phyloP scores from a whole-genome alignment of 345 rosid species.

The Ceriops zippeliana region DNA sequence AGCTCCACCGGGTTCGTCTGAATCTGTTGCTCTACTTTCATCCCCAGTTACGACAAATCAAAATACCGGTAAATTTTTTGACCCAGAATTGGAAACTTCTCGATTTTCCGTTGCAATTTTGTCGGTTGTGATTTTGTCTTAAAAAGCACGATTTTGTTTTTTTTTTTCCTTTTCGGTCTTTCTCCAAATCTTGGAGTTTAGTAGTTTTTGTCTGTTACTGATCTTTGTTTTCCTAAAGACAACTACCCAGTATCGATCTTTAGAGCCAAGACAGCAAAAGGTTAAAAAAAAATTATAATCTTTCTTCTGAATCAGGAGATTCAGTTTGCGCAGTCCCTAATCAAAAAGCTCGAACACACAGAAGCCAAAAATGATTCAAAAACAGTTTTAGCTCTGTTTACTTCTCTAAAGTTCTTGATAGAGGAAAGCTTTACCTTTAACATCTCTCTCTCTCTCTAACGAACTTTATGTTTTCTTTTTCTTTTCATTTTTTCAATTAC shows the following conservation, averaged over 20 bases:
- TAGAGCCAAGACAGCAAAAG: conserved; percentile 2
- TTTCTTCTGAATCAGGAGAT: conserved; percentile 14
- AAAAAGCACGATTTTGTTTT: conserved; percentile 22
- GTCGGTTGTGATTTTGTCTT: conserved; percentile 35
- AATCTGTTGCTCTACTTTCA: conserved; percentile 35
- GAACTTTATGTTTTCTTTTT: conserved; percentile 5
- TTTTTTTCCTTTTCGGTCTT: conserved; percentile 19
- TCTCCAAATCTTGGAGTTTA: conserved; percentile 44
- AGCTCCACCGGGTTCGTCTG: conserved; percentile 26
- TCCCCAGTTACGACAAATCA: conserved; percentile 46
- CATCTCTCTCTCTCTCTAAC: background rate
- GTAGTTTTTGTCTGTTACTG: conserved; percentile 59
- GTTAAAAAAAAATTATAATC: background rate
- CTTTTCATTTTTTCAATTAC: conserved; percentile 1
- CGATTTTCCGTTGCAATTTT: conserved; percentile 16
- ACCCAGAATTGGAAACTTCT: conserved; percentile 16
- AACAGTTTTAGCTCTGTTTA: conserved; percentile 33
- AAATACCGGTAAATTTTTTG: conserved; percentile 41
- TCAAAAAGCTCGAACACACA: conserved; percentile 5
- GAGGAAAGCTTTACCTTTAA: conserved; percentile 28
- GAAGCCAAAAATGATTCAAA: conserved; percentile 22
- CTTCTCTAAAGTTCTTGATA: conserved; percentile 18
- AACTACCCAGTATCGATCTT: background rate
- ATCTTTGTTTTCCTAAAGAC: conserved; percentile 38
- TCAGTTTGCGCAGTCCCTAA: conserved; percentile 22